Base-by-base conservation (phyloP, 108 stramenopile genomes). In the Cyclotella kingstonii region DNA sequence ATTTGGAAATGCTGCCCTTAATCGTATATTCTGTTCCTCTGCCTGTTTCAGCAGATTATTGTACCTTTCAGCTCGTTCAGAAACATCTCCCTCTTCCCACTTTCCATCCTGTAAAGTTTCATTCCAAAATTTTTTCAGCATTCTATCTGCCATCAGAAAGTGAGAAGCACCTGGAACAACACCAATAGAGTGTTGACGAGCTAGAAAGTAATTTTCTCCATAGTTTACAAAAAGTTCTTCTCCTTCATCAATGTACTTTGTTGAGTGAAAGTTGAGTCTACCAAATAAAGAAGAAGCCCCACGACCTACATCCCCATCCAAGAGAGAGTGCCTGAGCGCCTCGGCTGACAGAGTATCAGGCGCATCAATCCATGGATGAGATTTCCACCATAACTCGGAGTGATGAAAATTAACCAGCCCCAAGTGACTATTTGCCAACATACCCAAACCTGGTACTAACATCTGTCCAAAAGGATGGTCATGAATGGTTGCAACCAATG, bases 361-460 rank as follows among this genome's bases (percentile, higher is more conserved):
- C 36, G 9, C 36, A 36, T 36, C 36, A 7, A 36, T 36, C 36
- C 36, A 36, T 14, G 11, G 15, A 28, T 55, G 45, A 0, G n/a
- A n/a, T n/a, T 51, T 17, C 50, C 43, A 54, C 61, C 61, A 46
- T 10, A 22, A 0, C 34, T 58, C 36, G 4, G 3, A 15, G 25
- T 49, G 54, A 5, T 28, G 27, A 4, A 64, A 35, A 53, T 83
- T 86, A 31, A 65, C 67, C 67, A 85, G 40, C n/a, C 73, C 66
- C 27, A 79, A 40, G 64, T 88, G 78, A 42, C 64, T 61, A 65
- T 85, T 82, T 27, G 70, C 73, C 21, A 84, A 55, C 51, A 82
- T 66, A 7, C 86, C 86, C 7, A 81, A 52, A 14, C 79, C 81
- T 0, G 75, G 70, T n/a, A n/a, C n/a, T n/a, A n/a, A n/a, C n/a